Base-by-base conservation (phyloP, 192 early-diverging fungal genomes). In the Entomortierella lignicola region DNA sequence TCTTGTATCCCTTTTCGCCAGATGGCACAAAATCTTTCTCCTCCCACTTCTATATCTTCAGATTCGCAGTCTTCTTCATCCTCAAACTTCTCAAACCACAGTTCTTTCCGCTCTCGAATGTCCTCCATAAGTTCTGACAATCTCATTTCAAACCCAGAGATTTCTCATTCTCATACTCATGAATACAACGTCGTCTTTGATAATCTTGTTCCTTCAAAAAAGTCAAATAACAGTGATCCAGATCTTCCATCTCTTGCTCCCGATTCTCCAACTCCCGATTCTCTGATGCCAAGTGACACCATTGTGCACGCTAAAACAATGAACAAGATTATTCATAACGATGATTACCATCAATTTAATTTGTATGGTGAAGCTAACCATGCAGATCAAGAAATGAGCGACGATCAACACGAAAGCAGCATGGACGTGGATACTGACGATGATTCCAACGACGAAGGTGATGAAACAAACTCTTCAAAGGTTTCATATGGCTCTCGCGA, bases 181-280 rank as follows among this genome's bases (percentile, higher is more conserved):
- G 60, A 68, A 64, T 47, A 69, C 60, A 50, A 21, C 50, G 23
- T 25, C 30, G 0, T 59, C 61, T 57, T 59, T 64, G 53, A 55
- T 34, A 59, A 50, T 47, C 34, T 60, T 58, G 47, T 58, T 64
- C 42, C 60, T 43, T 44, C 60, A 41, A 63, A 47, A 53, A 55
- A 68, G 60, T 63, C 66, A 37, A 37, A 75, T 53, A 42, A 75
- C 72, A 75, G 72, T 68, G 72, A 75, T 32, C 60, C n/a, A 41
- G 60, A 67, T 39, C 48, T 68, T 50, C 60, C 72, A 27, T 48
- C 55, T 32, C 70, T 72, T 39, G 61, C 60, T 18, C 61, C 60
- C 21, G 70, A 72, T 58, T 72, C 61, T 29, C 60, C 63, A 15
- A 43, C 52, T 20, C 47, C 55, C 7, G 62, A 60, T 32, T 72